phyloP scores from a whole-genome alignment of 2,329 filamentous ascomycete species.

The Apiospora rasikravindrae region DNA sequence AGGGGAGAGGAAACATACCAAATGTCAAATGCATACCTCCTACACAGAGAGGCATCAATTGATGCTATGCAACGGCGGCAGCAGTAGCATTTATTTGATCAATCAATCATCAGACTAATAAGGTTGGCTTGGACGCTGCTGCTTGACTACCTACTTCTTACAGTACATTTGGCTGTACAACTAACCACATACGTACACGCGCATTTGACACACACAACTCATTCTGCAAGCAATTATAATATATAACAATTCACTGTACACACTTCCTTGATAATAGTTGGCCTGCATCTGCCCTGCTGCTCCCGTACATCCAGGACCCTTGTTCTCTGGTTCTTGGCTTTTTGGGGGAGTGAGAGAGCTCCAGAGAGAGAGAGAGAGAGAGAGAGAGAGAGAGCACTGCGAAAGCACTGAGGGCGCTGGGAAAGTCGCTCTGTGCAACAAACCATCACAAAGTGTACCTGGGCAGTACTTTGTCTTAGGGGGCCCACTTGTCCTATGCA shows the following conservation, averaged over 20 bases:
- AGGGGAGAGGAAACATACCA: neutral
- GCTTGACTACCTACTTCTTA: neutral
- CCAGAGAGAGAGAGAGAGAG: neutral
- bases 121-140: conserved; percentile 6
- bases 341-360: neutral
- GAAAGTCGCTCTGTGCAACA: conserved; percentile 9
- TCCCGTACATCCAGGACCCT: conserved; percentile 16
- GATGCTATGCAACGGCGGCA: neutral
- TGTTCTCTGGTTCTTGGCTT: neutral
- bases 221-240: neutral
- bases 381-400: too few species aligned
- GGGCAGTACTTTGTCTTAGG: conserved; percentile 6
- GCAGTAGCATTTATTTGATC: too few species aligned
- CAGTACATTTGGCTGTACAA: neutral
- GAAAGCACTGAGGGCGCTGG: neutral
- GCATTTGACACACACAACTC: neutral
- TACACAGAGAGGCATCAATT: neutral
- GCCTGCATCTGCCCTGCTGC: conserved; percentile 6
- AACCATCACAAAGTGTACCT: conserved; percentile 14
- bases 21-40: neutral
- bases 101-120: conserved; percentile 2
- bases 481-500: conserved; percentile 13
- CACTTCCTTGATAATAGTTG: neutral
- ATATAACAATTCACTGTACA: neutral
- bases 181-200: neutral